Percentiles rank a stretch among this genome's conserved stretches.
phyloP scores from a whole-genome alignment of 768 basidiomycete genomes.

The Rhizopogon rudus region DNA sequence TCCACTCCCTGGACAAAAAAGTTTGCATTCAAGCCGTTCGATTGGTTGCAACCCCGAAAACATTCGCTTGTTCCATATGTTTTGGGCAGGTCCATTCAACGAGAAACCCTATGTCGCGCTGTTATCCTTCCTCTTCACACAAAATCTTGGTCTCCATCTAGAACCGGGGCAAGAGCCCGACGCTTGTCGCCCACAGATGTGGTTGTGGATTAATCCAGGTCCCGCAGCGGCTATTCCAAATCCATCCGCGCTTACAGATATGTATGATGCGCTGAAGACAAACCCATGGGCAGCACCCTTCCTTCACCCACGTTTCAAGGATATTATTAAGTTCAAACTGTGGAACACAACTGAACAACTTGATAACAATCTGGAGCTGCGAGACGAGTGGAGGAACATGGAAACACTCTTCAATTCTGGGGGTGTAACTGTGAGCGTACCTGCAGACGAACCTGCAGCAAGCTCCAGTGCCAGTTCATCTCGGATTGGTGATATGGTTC shows the following conservation, averaged over 20 bases:
- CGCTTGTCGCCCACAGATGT: conserved; percentile 85
- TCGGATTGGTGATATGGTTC: conserved; percentile 9
- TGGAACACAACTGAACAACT: conserved; percentile 98
- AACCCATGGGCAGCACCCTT: conserved; percentile 94
- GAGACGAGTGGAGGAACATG: conserved; percentile 80
- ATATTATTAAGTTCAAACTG: conserved; percentile 85
- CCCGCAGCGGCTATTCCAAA: conserved; percentile 84
- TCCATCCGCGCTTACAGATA: conserved; percentile 70
- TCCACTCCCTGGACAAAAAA: conserved; percentile 40
- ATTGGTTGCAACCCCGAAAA: conserved; percentile 68
- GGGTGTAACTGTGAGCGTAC: conserved; percentile 67
- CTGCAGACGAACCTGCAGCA: conserved; percentile 17
- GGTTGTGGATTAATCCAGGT: conserved; percentile 96
- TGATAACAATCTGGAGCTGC: conserved; percentile 80
- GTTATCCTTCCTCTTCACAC: conserved; percentile 89
- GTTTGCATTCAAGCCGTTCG: conserved; percentile 34
- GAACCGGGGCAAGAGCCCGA: conserved; percentile 27
- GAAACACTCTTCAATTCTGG: conserved; percentile 84
- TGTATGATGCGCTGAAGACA: conserved; percentile 71
- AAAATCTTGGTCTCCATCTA: conserved; percentile 80
- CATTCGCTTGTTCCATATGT: conserved; percentile 89
- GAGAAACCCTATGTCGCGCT: conserved; percentile 95
- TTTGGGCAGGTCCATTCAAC: conserved; percentile 95
- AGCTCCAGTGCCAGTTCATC: conserved; percentile 17
- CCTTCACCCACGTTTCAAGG: conserved; percentile 82